These are phyloP conservation scores for Aureobasidium sp. DNA, from an alignment of 2,329 filamentous ascomycete species.

Conservation along the genomic window DNA sequence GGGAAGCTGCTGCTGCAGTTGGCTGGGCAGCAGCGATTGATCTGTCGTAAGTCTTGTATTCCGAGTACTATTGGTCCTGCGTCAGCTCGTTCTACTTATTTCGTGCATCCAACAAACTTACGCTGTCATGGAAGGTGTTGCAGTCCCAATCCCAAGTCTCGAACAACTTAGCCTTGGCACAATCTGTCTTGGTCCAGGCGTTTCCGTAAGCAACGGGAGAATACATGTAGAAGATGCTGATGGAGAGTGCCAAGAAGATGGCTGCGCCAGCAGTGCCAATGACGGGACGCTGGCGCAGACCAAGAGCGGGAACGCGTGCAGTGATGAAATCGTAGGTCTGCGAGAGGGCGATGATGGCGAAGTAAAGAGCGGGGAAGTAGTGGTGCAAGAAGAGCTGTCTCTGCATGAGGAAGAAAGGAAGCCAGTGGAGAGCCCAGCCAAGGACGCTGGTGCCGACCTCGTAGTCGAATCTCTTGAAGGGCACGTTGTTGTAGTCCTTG, in stretches of 20 bases:
- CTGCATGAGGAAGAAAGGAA: conserved; percentile 97
- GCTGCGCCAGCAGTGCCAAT: conserved; percentile 68
- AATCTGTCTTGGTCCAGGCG: conserved; percentile 82
- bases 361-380: conserved; percentile 95
- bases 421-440: conserved; percentile 96
- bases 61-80: conserved; percentile 17
- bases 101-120: conserved; percentile 47
- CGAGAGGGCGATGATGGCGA: conserved; percentile 80
- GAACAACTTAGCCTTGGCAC: conserved; percentile 79
- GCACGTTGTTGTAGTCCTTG: conserved; percentile 70
- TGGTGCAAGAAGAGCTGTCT: conserved; percentile 97
- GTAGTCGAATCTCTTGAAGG: conserved; percentile 96
- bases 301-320: conserved; percentile 59
- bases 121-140: conserved; percentile 79
- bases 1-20: conserved; percentile 23
- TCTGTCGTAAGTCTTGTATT: conserved; percentile 14
- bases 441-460: conserved; percentile 85
- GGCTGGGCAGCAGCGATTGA: conserved; percentile 13
- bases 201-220: conserved; percentile 89
- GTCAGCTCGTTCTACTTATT: not conserved
- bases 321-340: conserved; percentile 83
- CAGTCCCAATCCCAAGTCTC: conserved; percentile 95
- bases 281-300: conserved; percentile 59
- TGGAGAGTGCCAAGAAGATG: conserved; percentile 63
- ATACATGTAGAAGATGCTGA: conserved; percentile 74